Base-by-base conservation (phyloP, 371 early-diverging fungal genomes). In the Chytridium lagenaria region DNA sequence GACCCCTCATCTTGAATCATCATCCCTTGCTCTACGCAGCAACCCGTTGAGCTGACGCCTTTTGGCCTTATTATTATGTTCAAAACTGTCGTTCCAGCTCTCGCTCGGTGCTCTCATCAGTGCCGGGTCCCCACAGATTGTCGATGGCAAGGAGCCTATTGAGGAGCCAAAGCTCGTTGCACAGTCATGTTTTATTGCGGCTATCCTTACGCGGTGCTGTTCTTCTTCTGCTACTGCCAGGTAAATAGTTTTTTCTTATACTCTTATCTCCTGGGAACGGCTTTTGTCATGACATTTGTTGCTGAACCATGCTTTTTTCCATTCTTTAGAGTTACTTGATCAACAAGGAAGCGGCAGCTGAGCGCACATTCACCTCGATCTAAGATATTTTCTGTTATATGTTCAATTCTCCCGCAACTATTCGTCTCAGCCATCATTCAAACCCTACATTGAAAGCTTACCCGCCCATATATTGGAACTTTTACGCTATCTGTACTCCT, bases 131-230 rank as follows among this genome's bases (percentile, higher is more conserved):
- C 40, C 66, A 23, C 67, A 71, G 50, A 36, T 75, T 30, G 51
- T 71, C 23, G 76, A 69, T 34, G 76, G 76, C 2, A 75, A 75
- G 63, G 71, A 75, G 34, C 61, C 34, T 33, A 75, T 75, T 59
- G 88, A 87, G 55, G 86, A 91, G 72, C 90, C 91, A 1, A 84
- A 85, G 65, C 84, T 80, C n/a, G 90, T 89, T 31, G 91, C 89
- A 10, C 80, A 84, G 66, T 83, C 89, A 5, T 91, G 91, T 75
- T 90, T 89, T 59, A 73, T 88, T 7, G 91, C 91, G n/a, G 88
- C 90, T 33, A 82, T 84, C 34, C 84, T 90, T 91, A 91, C 80
- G 87, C 86, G 2, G 90, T 82, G 64, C 87, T 91, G 78, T 83
- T 89, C 50, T 80, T 81, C 51, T 89, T 88, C 80, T 87, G 88